Percentiles rank a stretch among this genome's conserved stretches.
phyloP scores from a whole-genome alignment of 257 asterid species.

The Solanum appendiculatum region DNA sequence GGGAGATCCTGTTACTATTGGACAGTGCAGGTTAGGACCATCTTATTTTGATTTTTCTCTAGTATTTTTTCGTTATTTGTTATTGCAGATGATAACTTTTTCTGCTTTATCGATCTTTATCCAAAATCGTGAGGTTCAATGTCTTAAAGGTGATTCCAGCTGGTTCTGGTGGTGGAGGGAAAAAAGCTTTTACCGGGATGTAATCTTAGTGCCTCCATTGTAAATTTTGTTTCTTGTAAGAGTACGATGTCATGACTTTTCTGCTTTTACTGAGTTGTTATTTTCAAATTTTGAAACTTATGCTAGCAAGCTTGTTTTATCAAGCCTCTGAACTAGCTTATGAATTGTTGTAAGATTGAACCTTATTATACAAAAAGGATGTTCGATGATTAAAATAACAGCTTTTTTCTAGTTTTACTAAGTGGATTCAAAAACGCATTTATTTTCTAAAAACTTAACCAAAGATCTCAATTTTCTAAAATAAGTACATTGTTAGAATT shows the following conservation, averaged over 20 bases:
- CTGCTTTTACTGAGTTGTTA: not conserved
- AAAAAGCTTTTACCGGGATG: constrained; percentile 3
- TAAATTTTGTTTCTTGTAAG: not conserved
- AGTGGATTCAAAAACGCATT: no score
- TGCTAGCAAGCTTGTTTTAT: not conserved
- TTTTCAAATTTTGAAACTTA: not conserved
- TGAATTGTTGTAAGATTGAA: no score
- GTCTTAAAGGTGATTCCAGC: constrained; percentile 37
- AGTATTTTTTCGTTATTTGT: not conserved
- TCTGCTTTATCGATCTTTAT: constrained; percentile 19
- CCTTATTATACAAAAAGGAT: no score
- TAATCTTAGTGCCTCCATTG: not conserved
- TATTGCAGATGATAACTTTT: not conserved
- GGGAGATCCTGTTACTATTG: constrained; percentile 29
- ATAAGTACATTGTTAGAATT: no score
- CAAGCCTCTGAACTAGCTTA: no score
- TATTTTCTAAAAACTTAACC: no score
- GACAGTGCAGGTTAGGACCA: constrained; percentile 28
- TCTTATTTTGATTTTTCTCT: not conserved
- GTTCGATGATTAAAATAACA: no score
- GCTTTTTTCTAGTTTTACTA: no score
- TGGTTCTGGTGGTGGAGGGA: constrained; percentile 26
- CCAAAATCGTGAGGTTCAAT: constrained; percentile 29
- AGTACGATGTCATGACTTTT: not conserved
- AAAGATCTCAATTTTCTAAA: no score